Evolutionary conservation across 2,329 filamentous ascomycete species (phyloP).

Genomic region (Pseudogymnoascus destructans): DNA sequence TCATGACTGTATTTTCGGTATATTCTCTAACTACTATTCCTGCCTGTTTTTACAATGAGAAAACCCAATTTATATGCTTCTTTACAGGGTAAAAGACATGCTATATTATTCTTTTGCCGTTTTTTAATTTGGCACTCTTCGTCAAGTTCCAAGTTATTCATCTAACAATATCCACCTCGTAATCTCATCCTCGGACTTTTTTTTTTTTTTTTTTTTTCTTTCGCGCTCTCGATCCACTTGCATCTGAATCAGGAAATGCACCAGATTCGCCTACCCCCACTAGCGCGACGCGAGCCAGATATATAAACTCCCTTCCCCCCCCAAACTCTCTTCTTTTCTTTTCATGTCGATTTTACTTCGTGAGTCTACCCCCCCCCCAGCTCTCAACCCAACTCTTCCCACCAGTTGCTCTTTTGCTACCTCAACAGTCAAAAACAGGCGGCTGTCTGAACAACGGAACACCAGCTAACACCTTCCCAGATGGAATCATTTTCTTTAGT

Average conservation of each 20-base stretch:
- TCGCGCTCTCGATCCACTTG: neutral
- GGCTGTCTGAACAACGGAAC: constrained; percentile 14
- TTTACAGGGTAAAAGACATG: no score
- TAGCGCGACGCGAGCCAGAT: neutral
- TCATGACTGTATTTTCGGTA: no score
- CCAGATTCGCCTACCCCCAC: neutral
- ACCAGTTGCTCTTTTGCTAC: neutral
- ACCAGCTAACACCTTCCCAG: constrained; percentile 16
- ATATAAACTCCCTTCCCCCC: neutral
- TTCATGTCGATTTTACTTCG: constrained; percentile 13
- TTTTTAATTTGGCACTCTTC: neutral
- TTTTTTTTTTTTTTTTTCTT: neutral
- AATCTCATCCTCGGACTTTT: neutral
- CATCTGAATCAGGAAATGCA: neutral
- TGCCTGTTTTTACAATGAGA: neutral
- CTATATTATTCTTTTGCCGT: no score
- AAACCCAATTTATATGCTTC: no score
- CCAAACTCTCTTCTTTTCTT: constrained; percentile 10
- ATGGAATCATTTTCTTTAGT: constrained; percentile 96
- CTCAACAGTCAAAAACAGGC: neutral
- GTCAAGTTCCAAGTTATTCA: neutral
- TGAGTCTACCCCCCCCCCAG: constrained; percentile 16
- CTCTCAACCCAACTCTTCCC: neutral
- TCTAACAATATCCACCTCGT: neutral
- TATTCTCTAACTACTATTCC: no score